Conservation (phyloP, 2,329 filamentous ascomycete species). For the Penicillium sp. region DNA sequence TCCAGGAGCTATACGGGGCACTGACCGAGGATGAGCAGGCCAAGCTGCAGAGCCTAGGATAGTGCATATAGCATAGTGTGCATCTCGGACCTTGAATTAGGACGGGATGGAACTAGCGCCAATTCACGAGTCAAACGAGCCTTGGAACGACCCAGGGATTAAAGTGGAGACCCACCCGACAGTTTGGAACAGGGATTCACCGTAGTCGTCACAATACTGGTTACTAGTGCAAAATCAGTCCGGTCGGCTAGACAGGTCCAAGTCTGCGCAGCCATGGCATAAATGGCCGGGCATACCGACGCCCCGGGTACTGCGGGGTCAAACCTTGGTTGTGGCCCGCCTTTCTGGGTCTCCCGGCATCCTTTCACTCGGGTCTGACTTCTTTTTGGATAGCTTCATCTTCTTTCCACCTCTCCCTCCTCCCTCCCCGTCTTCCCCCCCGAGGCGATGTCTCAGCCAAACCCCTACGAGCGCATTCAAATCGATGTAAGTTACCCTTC, state of each 20-base stretch:
- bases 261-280: not conserved
- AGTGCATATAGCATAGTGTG: not conserved
- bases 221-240: too few species aligned
- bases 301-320: constrained; percentile 8
- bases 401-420: not conserved
- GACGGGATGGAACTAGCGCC: not conserved
- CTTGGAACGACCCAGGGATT: not conserved
- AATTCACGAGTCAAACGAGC: not conserved
- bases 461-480: constrained; percentile 32
- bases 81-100: not conserved
- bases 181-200: not conserved
- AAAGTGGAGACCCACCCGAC: not conserved
- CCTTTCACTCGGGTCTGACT: constrained; percentile 14
- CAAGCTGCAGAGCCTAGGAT: constrained; percentile 36
- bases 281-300: not conserved
- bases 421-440: not conserved
- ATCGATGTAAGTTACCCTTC: constrained; percentile 31
- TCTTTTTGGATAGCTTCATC: not conserved
- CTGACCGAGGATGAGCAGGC: constrained; percentile 53
- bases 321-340: not conserved
- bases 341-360: constrained; percentile 10
- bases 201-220: not conserved
- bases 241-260: not conserved
- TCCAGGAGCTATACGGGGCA: constrained; percentile 55
- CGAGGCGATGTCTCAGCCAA: constrained; percentile 29